A percentile compares a stretch with the other conserved stretches of the same genome.
Conservation (phyloP, 495 filamentous ascomycete genomes). For the Trypethelium eluteriae region DNA sequence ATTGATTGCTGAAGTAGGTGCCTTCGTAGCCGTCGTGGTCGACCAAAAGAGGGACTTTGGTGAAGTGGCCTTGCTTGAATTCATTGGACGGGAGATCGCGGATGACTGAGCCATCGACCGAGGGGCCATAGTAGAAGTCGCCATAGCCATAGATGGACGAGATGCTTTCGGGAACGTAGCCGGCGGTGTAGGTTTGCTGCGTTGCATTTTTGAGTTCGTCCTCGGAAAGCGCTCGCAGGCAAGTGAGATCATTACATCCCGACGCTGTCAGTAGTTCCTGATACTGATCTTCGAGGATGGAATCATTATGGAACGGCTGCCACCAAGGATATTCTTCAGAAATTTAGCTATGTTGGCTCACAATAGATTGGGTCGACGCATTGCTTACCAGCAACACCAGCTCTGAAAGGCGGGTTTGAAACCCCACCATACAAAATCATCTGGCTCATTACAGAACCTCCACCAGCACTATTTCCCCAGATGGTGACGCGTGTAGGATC, state of each 20-base stretch:
- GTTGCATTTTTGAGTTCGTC: conserved; percentile 16
- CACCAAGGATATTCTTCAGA: conserved; percentile 19
- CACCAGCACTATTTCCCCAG: conserved; percentile 30
- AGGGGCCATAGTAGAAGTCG: conserved; percentile 26
- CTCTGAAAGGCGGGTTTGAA: conserved; percentile 25
- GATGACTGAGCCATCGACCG: conserved; percentile 24
- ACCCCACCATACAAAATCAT: conserved; percentile 27
- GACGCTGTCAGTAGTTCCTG: conserved; percentile 20
- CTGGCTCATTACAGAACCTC: conserved; percentile 23
- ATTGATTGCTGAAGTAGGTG: conserved; percentile 21
- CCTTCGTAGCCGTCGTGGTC: conserved; percentile 25
- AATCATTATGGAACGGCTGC: conserved; percentile 26
- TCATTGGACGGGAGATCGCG: conserved; percentile 27
- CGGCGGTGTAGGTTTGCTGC: conserved; percentile 17
- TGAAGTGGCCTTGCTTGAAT: conserved; percentile 27
- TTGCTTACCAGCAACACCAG: conserved; percentile 21
- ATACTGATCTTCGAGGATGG: conserved; percentile 24
- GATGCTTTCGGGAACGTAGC: conserved; percentile 13
- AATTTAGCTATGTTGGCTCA: background rate
- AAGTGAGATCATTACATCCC: conserved; percentile 20
- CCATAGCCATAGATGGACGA: conserved; percentile 23
- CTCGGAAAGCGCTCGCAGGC: conserved; percentile 17
- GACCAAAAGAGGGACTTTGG: conserved; percentile 25
- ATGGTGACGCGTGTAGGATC: conserved; percentile 31
- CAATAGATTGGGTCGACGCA: background rate